phyloP scores from a whole-genome alignment of 2,329 filamentous ascomycete genomes.

The Penicillium sp. region DNA sequence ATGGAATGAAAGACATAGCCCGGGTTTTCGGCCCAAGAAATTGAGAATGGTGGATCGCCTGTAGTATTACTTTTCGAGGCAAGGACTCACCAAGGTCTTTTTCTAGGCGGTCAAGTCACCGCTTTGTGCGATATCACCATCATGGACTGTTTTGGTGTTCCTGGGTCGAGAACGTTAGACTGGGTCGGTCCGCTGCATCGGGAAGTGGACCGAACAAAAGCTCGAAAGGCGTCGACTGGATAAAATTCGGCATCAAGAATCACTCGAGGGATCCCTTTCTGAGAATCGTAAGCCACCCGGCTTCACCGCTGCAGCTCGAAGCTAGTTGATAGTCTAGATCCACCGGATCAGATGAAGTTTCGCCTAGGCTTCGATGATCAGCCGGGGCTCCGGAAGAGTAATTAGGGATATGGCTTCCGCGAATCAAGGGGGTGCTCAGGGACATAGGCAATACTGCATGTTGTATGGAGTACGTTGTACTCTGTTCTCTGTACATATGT shows the following conservation, averaged over 20 bases:
- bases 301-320: conserved; percentile 14
- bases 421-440: conserved; percentile 14
- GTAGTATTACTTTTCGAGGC: conserved; percentile 4
- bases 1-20: conserved; percentile 15
- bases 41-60: conserved; percentile 20
- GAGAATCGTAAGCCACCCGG: conserved; percentile 11
- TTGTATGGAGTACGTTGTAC: too few species aligned
- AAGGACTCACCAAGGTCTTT: conserved; percentile 6
- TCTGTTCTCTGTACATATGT: background rate
- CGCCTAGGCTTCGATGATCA: conserved; percentile 20
- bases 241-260: background rate
- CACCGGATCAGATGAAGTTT: conserved; percentile 11
- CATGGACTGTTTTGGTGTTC: conserved; percentile 1
- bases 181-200: conserved; percentile 42
- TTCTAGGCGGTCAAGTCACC: conserved; percentile 25
- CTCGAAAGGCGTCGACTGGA: conserved; percentile 1
- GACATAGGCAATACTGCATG: background rate
- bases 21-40: conserved; percentile 17
- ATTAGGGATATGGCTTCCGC: conserved; percentile 8
- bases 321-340: conserved; percentile 5
- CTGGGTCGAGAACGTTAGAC: conserved; percentile 31
- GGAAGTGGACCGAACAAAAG: conserved; percentile 34
- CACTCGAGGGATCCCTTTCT: background rate
- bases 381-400: conserved; percentile 12
- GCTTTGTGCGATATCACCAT: conserved; percentile 14